Percentiles rank a stretch among this genome's conserved stretches.
Conservation (phyloP, 108 stramenopile species). For the Skeletonema tropicum region DNA sequence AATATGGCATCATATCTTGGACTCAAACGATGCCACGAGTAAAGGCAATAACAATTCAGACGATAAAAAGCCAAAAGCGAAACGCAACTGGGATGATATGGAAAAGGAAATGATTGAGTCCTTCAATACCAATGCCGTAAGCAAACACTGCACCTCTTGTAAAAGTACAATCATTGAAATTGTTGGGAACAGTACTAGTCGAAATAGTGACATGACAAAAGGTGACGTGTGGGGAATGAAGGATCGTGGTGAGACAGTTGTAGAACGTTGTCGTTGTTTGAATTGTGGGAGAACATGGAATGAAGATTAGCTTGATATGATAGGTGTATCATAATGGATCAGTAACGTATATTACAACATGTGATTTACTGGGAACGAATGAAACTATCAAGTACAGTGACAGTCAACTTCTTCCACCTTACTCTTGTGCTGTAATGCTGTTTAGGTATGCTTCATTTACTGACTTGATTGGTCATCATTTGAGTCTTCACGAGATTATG, state of each 20-base stretch:
- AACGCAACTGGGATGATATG: slow-evolving; percentile 33
- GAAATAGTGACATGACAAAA: slow-evolving; percentile 70
- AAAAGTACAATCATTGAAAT: slow-evolving; percentile 57
- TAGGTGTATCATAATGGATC: too few relatives aligned
- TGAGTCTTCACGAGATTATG: too few relatives aligned
- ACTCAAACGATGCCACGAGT: slow-evolving; percentile 36
- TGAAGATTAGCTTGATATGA: slow-evolving; percentile 44
- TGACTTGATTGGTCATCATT: too few relatives aligned
- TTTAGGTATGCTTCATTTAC: too few relatives aligned
- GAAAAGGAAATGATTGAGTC: slow-evolving; percentile 25
- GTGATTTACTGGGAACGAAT: too few relatives aligned
- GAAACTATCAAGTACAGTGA: too few relatives aligned
- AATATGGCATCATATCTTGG: slow-evolving; percentile 69
- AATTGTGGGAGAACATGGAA: slow-evolving; percentile 72
- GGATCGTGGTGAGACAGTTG: slow-evolving; percentile 58
- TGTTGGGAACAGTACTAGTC: slow-evolving; percentile 63
- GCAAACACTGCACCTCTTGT: slow-evolving; percentile 37
- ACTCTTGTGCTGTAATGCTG: too few relatives aligned
- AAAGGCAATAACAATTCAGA: neutral
- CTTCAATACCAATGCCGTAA: neutral
- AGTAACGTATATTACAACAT: too few relatives aligned
- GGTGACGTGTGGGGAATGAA: slow-evolving; percentile 80
- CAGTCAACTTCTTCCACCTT: too few relatives aligned
- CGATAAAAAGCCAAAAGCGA: slow-evolving; percentile 9
- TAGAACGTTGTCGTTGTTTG: slow-evolving; percentile 65